A percentile compares a stretch with the other conserved stretches of the same genome.
These are phyloP conservation scores for Ulvella scutata DNA, from an alignment of 139 green algal species.

Conservation along the genomic window DNA sequence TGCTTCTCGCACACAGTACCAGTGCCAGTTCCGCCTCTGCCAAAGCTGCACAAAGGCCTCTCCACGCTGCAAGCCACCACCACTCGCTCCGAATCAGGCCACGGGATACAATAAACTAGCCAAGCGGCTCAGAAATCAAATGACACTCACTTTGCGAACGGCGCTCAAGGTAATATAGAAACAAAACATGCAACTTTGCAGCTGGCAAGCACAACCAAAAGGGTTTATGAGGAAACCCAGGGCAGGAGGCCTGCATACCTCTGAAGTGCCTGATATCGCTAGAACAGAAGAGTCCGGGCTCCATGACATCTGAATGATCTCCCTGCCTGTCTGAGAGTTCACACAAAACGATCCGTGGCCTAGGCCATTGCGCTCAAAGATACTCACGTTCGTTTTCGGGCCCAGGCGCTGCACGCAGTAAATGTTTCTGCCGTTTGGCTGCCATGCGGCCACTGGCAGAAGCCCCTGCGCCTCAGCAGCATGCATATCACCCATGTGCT, in stretches of 20 bases:
- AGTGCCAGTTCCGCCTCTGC: slow-evolving; percentile 88
- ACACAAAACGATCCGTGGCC: slow-evolving; percentile 54
- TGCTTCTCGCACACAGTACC: slow-evolving; percentile 79
- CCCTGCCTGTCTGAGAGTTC: not conserved
- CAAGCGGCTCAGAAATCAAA: too few relatives aligned
- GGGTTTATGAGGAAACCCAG: too few relatives aligned
- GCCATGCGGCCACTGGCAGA: slow-evolving; percentile 49
- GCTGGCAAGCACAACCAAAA: too few relatives aligned
- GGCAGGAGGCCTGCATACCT: too few relatives aligned
- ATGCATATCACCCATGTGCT: slow-evolving; percentile 30
- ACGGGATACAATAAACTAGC: too few relatives aligned
- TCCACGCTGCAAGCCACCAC: too few relatives aligned
- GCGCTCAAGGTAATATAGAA: too few relatives aligned
- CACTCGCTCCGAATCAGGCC: too few relatives aligned
- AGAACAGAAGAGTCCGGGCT: slow-evolving; percentile 69
- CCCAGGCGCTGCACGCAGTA: slow-evolving; percentile 21
- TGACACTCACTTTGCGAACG: too few relatives aligned
- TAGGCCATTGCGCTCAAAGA: slow-evolving; percentile 87
- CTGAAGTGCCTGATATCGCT: slow-evolving; percentile 32
- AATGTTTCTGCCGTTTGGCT: slow-evolving; percentile 74
- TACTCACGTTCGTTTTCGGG: slow-evolving; percentile 22
- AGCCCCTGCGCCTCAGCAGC: slow-evolving; percentile 14
- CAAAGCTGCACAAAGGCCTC: slow-evolving; percentile 85
- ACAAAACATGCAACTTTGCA: too few relatives aligned
- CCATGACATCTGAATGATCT: slow-evolving; percentile 41